phyloP scores from a whole-genome alignment of 495 filamentous ascomycete genomes.

The Trichoderma reesei region DNA sequence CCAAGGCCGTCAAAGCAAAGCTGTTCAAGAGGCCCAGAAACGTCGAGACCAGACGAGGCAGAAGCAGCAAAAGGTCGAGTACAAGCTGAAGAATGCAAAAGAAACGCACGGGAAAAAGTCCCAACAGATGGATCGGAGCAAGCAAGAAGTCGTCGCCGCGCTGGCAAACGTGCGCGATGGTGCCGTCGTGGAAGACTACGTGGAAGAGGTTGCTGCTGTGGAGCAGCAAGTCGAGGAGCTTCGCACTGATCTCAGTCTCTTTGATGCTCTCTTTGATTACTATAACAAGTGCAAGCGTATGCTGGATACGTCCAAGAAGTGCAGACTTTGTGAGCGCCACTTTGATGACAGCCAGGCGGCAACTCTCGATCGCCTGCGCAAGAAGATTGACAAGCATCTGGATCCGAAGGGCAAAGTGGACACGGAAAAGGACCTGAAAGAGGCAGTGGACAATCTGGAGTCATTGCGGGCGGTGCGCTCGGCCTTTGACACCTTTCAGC shows the following conservation, averaged over 20 bases:
- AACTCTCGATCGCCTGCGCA: constrained; percentile 30
- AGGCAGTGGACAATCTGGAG: constrained; percentile 44
- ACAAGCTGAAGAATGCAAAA: constrained; percentile 55
- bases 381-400: constrained; percentile 51
- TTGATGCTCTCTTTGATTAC: constrained; percentile 51
- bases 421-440: constrained; percentile 42
- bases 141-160: constrained; percentile 33
- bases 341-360: constrained; percentile 42
- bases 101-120: constrained; percentile 53
- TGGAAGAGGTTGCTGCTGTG: constrained; percentile 28
- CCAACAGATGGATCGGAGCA: constrained; percentile 52
- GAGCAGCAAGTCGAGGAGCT: constrained; percentile 52
- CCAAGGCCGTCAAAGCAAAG: constrained; percentile 43
- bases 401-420: constrained; percentile 44
- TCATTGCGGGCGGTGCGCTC: constrained; percentile 49
- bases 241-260: constrained; percentile 54
- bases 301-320: constrained; percentile 52
- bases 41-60: constrained; percentile 58
- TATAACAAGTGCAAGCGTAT: constrained; percentile 49
- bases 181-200: constrained; percentile 30
- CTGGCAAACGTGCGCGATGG: constrained; percentile 26
- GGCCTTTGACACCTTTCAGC: constrained; percentile 62
- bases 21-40: constrained; percentile 50
- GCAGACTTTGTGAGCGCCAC: constrained; percentile 56
- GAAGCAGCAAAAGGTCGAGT: constrained; percentile 69